These are phyloP conservation scores for Panus rudis DNA, from an alignment of 768 basidiomycete genomes.

Conservation along the genomic window DNA sequence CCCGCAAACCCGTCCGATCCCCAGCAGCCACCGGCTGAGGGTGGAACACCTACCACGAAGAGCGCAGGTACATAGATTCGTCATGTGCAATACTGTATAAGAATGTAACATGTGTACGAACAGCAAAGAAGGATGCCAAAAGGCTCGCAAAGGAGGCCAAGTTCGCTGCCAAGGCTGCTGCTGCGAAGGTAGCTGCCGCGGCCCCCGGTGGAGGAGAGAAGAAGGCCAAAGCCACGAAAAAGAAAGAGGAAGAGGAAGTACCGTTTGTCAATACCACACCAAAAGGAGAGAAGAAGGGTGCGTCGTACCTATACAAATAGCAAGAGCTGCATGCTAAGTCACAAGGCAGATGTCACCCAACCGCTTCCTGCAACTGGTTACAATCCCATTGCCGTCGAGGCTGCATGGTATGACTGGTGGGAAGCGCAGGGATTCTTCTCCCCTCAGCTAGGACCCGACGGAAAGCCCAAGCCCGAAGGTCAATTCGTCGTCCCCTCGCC, in stretches of 20 bases:
- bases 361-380: slow-evolving; percentile 85
- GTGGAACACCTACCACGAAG: slow-evolving; percentile 26
- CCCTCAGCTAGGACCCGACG: slow-evolving; percentile 55
- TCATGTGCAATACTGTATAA: neutral
- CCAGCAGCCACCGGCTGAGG: slow-evolving; percentile 3
- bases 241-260: slow-evolving; percentile 60
- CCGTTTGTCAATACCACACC: slow-evolving; percentile 88
- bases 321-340: neutral
- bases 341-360: slow-evolving; percentile 61
- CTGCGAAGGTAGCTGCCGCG: slow-evolving; percentile 34
- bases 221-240: slow-evolving; percentile 69
- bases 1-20: slow-evolving; percentile 8
- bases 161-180: slow-evolving; percentile 53
- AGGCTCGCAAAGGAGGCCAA: slow-evolving; percentile 74
- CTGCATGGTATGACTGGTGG: slow-evolving; percentile 99
- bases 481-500: slow-evolving; percentile 84
- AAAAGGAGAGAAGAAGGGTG: slow-evolving; percentile 91
- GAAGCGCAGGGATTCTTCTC: slow-evolving; percentile 83
- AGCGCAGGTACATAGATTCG: slow-evolving; percentile 29
- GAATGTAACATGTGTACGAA: slow-evolving; percentile 5
- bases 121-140: slow-evolving; percentile 75
- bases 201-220: slow-evolving; percentile 45
- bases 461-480: slow-evolving; percentile 54
- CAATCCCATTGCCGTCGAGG: slow-evolving; percentile 90
- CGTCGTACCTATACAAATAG: slow-evolving; percentile 11